Base-by-base conservation (phyloP, 495 filamentous ascomycete species). In the Massariosphaeria phaeospora region DNA sequence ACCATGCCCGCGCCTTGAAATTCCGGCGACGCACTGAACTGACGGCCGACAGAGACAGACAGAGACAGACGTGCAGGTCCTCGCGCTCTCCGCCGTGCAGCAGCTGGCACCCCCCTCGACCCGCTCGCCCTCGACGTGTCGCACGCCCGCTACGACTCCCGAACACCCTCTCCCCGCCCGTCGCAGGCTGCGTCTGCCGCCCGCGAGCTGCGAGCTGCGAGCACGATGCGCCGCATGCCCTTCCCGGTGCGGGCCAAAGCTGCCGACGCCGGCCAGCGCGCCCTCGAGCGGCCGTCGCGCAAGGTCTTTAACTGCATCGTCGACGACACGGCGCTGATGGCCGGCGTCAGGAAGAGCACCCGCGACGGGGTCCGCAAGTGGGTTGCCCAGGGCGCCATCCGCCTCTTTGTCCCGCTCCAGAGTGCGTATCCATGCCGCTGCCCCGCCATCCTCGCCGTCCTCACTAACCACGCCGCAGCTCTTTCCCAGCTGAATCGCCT, bases 221-320 rank as follows among this genome's bases (percentile, higher is more conserved):
- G n/a, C n/a, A n/a, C 39, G 24, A 64, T 59, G 61, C 61, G 61
- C 31, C 55, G 49, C 47, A 64, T 56, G 46, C 21, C 41, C 21
- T 43, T 51, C 29, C 55, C 55, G 2, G 18, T 42, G 27, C 61
- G 61, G 47, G 39, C 56, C 44, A 49, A 51, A 56, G 59, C 53
- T 27, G 50, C 47, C 34, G 61, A 57, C 3, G 29, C 23, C 15
- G 55, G 47, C 58, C 43, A 49, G 48, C 55, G 54, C 44, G 43
- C 17, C 20, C 61, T 27, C 36, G 31, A 17, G 1, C 18, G 17
- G 35, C 52, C 35, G 24, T 70, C 71, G 38, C 74, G 79, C 64
- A 85, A 83, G 72, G 71, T 82, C 66, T 83, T 84, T 69, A 82
- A 84, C 72, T 87, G 84, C 73, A 81, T 85, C 63, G 78, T 85